Evolutionary conservation across 148 eudicot species (phyloP), one percentile per base, ranked within the genome.

Genomic region (Chenopodium quinoa): DNA sequence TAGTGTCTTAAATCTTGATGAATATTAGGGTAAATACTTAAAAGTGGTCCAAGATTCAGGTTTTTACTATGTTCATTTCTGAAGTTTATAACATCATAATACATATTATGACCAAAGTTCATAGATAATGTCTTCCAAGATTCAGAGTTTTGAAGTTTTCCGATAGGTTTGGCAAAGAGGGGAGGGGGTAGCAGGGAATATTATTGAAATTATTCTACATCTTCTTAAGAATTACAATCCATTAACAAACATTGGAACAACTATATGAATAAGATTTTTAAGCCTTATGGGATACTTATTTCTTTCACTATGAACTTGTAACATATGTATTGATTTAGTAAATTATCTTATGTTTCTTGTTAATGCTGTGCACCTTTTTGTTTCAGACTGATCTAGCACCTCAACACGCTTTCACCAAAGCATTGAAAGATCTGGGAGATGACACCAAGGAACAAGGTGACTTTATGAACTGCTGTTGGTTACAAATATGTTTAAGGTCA

Each of bases 321-420:
- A 40, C 19, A 31, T 7, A 0, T 14, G 71, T 29, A 5, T 27
- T 9, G 11, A 16, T 67, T 11, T 44, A 2, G 27, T 71, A 25
- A 2, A 19, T 71, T 1, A 10, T 71, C 13, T 19, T 40, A 20
- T 17, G 2, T 20, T 17, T 47, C 60, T 48, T 58, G 34, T 48
- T n/a, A 19, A 44, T 47, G 46, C 2, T 78, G 56, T 68, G 20
- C 77, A 20, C 54, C 63, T 62, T 70, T 68, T 67, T 78, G 62
- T 79, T 73, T 27, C 84, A 93, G 98, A 92, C 94, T 81, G 92
- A 93, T 88, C 84, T 92, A 65, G 89, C 90, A 32, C 91, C 82
- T 54, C 91, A 88, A 63, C 89, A 89, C 83, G 89, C 90, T 70
- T 92, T 76, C 84, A 91, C 92, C 20, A 89, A 82, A 82, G 91